These are phyloP conservation scores for Oryza meridionalis DNA, from an alignment of 176 grass and related monocot genomes.

Conservation along the genomic window DNA sequence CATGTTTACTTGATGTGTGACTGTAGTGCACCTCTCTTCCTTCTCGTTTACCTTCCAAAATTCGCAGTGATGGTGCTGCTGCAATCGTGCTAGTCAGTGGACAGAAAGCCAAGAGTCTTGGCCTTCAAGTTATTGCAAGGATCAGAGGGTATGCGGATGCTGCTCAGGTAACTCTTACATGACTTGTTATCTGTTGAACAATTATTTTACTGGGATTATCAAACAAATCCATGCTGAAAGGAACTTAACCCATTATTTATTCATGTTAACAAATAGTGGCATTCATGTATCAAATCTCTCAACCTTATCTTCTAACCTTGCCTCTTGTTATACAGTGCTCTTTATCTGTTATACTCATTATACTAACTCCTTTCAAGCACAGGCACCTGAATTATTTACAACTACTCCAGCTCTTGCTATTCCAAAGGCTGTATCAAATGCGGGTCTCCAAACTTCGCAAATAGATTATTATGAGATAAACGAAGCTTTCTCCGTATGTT, in stretches of 20 bases:
- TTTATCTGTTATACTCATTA: neutral
- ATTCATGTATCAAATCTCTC: neutral
- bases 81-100: slow-evolving; percentile 89
- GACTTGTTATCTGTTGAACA: neutral
- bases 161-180: slow-evolving; percentile 68
- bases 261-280: neutral
- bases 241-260: neutral
- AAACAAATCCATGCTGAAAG: slow-evolving; percentile 7
- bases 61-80: slow-evolving; percentile 84
- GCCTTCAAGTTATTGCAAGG: slow-evolving; percentile 83
- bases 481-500: slow-evolving; percentile 85
- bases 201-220: neutral
- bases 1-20: slow-evolving; percentile 16
- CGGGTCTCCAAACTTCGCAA: slow-evolving; percentile 75
- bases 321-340: neutral
- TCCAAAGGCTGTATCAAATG: slow-evolving; percentile 89
- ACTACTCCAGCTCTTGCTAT: slow-evolving; percentile 92
- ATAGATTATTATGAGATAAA: slow-evolving; percentile 97
- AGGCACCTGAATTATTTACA: slow-evolving; percentile 94
- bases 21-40: slow-evolving; percentile 13
- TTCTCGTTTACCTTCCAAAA: neutral
- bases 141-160: slow-evolving; percentile 89
- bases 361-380: slow-evolving; percentile 28
- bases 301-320: slow-evolving; percentile 6
- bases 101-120: slow-evolving; percentile 76